Conservation (phyloP, 495 filamentous ascomycete species). For the Penicillium diatomitis region DNA sequence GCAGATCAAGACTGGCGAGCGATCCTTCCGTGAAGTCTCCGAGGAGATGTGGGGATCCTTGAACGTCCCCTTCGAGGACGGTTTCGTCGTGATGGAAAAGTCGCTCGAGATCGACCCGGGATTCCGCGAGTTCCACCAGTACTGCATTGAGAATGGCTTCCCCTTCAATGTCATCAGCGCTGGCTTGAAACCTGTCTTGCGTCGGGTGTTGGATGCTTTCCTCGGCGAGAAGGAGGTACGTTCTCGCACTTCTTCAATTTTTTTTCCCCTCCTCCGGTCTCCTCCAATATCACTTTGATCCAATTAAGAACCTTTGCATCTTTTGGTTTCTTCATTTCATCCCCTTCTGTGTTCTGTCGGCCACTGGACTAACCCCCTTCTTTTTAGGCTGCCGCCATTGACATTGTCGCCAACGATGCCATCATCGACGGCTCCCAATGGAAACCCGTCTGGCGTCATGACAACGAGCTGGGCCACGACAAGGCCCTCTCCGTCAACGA, state of each 20-base stretch:
- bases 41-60: conserved; percentile 72
- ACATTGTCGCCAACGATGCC: conserved; percentile 67
- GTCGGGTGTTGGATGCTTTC: conserved; percentile 54
- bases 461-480: conserved; percentile 60
- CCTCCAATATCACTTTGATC: too few relatives aligned
- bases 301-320: too few relatives aligned
- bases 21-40: conserved; percentile 64
- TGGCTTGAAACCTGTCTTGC: conserved; percentile 57
- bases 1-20: conserved; percentile 58
- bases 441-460: conserved; percentile 65
- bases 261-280: too few relatives aligned
- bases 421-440: conserved; percentile 53
- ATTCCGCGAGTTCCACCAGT: conserved; percentile 58
- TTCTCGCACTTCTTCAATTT: neutral
- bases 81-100: conserved; percentile 60
- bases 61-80: conserved; percentile 62
- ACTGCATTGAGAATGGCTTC: conserved; percentile 54
- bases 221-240: conserved; percentile 49
- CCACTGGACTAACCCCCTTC: neutral
- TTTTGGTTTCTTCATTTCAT: too few relatives aligned
- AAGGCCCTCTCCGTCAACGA: conserved; percentile 59
- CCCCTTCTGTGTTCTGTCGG: too few relatives aligned
- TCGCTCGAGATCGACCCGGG: conserved; percentile 56
- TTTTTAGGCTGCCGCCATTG: conserved; percentile 43
- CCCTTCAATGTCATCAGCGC: conserved; percentile 69